phyloP scores from a whole-genome alignment of 78 protist genomes.

The Tieghemostelium lacteum region DNA sequence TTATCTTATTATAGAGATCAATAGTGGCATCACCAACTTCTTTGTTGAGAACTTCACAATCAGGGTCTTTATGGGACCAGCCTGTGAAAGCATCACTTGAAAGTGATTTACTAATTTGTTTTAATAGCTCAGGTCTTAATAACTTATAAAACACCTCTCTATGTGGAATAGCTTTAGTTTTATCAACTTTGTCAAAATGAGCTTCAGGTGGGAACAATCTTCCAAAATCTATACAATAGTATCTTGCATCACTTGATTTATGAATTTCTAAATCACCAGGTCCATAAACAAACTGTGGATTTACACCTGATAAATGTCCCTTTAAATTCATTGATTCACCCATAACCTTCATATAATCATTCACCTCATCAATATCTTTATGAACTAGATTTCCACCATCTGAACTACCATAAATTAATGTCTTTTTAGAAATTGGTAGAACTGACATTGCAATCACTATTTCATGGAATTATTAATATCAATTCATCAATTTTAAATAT shows the following conservation, averaged over 20 bases:
- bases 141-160: constrained; percentile 41
- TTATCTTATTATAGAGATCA: constrained; percentile 9
- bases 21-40: constrained; percentile 21
- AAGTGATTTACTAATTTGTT: not conserved
- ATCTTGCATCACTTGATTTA: not conserved
- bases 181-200: not conserved
- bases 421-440: constrained; percentile 12
- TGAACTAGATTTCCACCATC: constrained; percentile 60
- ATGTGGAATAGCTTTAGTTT: constrained; percentile 26
- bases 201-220: constrained; percentile 37
- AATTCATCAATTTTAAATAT: not conserved
- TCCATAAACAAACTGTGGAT: constrained; percentile 40
- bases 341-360: constrained; percentile 11
- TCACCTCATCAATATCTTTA: constrained; percentile 3
- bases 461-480: not conserved
- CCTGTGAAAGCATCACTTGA: constrained; percentile 52
- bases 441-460: constrained; percentile 27
- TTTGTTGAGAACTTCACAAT: constrained; percentile 19
- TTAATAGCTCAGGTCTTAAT: constrained; percentile 58
- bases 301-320: constrained; percentile 42
- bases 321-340: not conserved
- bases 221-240: constrained; percentile 41
- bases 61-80: constrained; percentile 14
- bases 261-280: constrained; percentile 78
- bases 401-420: constrained; percentile 56